Percentiles rank a stretch among this genome's conserved stretches.
Conservation (phyloP, 768 basidiomycete genomes). For the Cyathus striatus region DNA sequence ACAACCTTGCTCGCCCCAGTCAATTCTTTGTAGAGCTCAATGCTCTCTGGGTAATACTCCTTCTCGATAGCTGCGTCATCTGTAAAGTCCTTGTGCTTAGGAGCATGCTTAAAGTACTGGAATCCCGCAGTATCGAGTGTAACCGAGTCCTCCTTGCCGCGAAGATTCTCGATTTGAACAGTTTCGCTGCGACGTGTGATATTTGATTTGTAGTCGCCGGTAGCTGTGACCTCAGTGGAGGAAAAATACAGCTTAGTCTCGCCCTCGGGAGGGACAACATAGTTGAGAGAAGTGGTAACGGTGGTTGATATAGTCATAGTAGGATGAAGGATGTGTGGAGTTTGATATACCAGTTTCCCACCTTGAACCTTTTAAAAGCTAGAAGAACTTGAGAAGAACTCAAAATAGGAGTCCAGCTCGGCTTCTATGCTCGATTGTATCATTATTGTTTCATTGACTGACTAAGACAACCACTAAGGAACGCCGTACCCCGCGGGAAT, state of each 20-base stretch:
- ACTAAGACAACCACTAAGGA: too few relatives aligned
- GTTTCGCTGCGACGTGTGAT: conserved; percentile 12
- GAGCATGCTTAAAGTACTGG: conserved; percentile 28
- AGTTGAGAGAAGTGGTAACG: too few relatives aligned
- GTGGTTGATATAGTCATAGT: too few relatives aligned
- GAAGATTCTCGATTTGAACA: conserved; percentile 48
- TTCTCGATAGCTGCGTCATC: conserved; percentile 43
- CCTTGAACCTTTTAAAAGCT: too few relatives aligned
- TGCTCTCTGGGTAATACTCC: conserved; percentile 60
- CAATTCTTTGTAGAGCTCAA: conserved; percentile 49
- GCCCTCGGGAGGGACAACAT: neutral
- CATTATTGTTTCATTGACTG: too few relatives aligned
- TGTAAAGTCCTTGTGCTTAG: conserved; percentile 36
- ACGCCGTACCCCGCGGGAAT: too few relatives aligned
- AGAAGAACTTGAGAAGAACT: too few relatives aligned
- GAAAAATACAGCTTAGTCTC: neutral
- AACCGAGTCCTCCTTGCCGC: conserved; percentile 39
- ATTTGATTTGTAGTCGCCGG: conserved; percentile 11
- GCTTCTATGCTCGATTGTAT: too few relatives aligned
- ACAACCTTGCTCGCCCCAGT: conserved; percentile 56
- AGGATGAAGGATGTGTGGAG: too few relatives aligned
- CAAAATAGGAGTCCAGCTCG: too few relatives aligned
- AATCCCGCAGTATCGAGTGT: conserved; percentile 48
- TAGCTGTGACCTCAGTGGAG: neutral
- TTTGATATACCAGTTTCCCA: too few relatives aligned